These are phyloP conservation scores for Salix caprea DNA, from an alignment of 345 rosid genomes.

Conservation along the genomic window DNA sequence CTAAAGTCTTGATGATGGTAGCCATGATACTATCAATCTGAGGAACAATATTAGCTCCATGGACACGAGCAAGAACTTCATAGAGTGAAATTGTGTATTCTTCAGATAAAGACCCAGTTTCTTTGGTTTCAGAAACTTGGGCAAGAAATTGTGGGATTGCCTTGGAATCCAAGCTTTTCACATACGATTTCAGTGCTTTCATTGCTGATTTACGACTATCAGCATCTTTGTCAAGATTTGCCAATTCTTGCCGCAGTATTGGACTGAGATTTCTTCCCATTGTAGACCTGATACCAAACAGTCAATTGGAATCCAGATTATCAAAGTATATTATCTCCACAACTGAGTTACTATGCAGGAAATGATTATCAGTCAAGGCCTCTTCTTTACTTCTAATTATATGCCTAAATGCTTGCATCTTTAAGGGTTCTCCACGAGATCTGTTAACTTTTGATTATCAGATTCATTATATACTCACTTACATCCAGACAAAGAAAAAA, in stretches of 20 bases:
- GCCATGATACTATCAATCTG: constrained; percentile 86
- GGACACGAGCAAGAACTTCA: constrained; percentile 92
- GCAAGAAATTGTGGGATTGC: constrained; percentile 80
- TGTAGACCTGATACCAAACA: constrained; percentile 26
- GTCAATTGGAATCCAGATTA: neutral
- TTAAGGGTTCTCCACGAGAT: neutral
- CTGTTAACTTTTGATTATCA: neutral
- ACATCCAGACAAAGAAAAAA: neutral
- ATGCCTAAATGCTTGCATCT: neutral
- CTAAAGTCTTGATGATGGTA: constrained; percentile 72
- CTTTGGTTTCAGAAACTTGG: constrained; percentile 86
- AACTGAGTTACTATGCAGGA: neutral
- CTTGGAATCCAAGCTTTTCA: constrained; percentile 75
- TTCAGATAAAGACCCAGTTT: constrained; percentile 71
- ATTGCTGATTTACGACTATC: constrained; percentile 73
- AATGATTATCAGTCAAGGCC: neutral
- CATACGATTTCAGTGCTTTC: constrained; percentile 73
- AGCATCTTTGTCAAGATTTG: constrained; percentile 81
- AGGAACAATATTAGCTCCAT: constrained; percentile 86
- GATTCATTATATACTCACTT: neutral
- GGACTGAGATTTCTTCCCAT: constrained; percentile 80
- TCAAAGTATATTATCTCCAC: neutral
- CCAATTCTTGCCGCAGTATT: constrained; percentile 58
- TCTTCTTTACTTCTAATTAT: neutral
- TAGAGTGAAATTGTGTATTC: constrained; percentile 89